phyloP scores from a whole-genome alignment of 108 stramenopile species.

The Tribonema minus region DNA sequence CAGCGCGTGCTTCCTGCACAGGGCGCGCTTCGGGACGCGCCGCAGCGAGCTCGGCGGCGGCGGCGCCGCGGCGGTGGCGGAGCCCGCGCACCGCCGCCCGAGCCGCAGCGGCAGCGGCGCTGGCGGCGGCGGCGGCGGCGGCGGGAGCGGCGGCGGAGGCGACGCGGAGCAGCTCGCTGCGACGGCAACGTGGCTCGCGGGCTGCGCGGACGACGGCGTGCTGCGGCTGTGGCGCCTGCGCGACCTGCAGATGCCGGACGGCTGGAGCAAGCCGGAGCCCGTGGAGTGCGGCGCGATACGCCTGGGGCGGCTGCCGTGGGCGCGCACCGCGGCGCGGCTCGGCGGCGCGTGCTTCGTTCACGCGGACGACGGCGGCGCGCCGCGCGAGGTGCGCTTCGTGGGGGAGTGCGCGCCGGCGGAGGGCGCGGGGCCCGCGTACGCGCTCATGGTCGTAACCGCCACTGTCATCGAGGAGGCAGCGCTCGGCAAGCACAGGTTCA shows the following conservation, averaged over 20 bases:
- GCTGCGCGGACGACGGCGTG: background rate
- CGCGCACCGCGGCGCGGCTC: too few species aligned
- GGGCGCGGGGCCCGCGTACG: too few species aligned
- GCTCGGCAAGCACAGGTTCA: too few species aligned
- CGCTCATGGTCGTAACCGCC: too few species aligned
- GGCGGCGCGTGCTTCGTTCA: too few species aligned
- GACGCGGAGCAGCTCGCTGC: background rate
- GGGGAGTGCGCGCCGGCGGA: too few species aligned
- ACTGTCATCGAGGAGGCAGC: too few species aligned
- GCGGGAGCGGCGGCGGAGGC: background rate
- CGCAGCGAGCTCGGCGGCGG: constrained; percentile 16
- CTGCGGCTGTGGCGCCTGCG: constrained; percentile 32
- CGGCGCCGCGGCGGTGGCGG: background rate
- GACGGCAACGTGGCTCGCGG: background rate
- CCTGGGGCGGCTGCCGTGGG: too few species aligned
- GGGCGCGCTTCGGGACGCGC: constrained; percentile 34
- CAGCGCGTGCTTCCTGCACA: background rate
- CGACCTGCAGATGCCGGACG: constrained; percentile 34
- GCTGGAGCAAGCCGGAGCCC: constrained; percentile 12
- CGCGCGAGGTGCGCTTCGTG: too few species aligned
- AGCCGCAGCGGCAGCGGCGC: constrained; percentile 13
- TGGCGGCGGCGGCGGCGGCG: constrained; percentile 12
- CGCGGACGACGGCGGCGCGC: too few species aligned
- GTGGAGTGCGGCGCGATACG: too few species aligned
- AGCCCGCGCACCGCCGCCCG: background rate